Evolutionary conservation across 2,329 filamentous ascomycete species (phyloP).

Genomic region (Ophiocordyceps australis): DNA sequence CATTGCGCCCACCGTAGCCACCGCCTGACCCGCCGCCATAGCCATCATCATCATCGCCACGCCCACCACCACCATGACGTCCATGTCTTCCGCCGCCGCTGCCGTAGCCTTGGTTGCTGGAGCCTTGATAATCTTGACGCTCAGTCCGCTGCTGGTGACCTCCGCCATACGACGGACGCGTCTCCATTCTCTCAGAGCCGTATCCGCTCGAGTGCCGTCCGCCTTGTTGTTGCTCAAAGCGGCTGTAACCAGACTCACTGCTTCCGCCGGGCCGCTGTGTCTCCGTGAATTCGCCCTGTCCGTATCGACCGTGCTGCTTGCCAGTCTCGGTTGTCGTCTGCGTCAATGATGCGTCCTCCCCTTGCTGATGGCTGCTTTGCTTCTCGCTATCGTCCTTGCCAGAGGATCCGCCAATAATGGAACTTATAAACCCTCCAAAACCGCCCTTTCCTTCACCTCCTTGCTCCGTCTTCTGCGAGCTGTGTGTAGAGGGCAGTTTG

Average conservation of each 20-base stretch:
- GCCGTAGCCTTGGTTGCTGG: constrained; percentile 9
- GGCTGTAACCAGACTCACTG: constrained; percentile 38
- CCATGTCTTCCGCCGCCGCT: constrained; percentile 4
- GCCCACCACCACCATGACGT: too few species aligned
- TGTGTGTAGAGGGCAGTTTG: constrained; percentile 14
- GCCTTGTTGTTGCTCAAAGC: constrained; percentile 36
- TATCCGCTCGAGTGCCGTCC: constrained; percentile 24
- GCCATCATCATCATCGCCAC: constrained; percentile 5
- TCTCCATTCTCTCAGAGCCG: constrained; percentile 39
- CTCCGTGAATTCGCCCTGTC: constrained; percentile 39
- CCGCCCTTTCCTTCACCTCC: constrained; percentile 40
- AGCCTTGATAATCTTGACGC: constrained; percentile 24
- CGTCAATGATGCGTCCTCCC: constrained; percentile 41
- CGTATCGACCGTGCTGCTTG: constrained; percentile 35
- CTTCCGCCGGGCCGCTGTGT: constrained; percentile 40
- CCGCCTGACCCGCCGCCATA: constrained; percentile 9
- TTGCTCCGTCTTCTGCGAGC: constrained; percentile 11
- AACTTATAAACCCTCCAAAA: constrained; percentile 52
- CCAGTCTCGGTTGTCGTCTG: constrained; percentile 45
- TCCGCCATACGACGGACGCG: constrained; percentile 28
- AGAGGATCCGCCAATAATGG: constrained; percentile 47
- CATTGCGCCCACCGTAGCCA: constrained; percentile 7
- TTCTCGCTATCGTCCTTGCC: constrained; percentile 33
- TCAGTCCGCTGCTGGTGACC: constrained; percentile 42
- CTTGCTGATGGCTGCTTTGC: constrained; percentile 31